A percentile compares a stretch with the other conserved stretches of the same genome.
phyloP scores from a whole-genome alignment of 768 basidiomycete genomes.

The Auriculariales sp. region DNA sequence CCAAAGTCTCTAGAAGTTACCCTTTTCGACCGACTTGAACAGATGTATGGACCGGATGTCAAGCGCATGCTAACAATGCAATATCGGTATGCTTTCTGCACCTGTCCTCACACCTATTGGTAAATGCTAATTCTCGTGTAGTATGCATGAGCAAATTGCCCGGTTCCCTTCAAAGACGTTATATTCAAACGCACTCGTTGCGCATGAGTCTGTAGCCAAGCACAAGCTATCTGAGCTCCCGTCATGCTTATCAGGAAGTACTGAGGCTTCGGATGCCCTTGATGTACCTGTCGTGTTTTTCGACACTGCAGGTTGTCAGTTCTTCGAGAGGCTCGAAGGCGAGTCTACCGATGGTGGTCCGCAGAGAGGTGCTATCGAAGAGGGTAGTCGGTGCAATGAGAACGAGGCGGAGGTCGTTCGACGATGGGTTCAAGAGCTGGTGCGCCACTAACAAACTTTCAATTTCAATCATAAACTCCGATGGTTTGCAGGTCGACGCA shows the following conservation, averaged over 20 bases:
- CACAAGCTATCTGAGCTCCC: conserved; percentile 64
- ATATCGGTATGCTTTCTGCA: conserved; percentile 49
- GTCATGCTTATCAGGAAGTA: conserved; percentile 36
- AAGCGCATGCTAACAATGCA: conserved; percentile 83
- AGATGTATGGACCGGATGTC: conserved; percentile 69
- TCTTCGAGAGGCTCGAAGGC: conserved; percentile 54
- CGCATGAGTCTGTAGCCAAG: conserved; percentile 53
- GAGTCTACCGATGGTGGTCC: conserved; percentile 34
- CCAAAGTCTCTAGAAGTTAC: conserved; percentile 75
- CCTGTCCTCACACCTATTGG: not conserved
- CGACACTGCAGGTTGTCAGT: conserved; percentile 90
- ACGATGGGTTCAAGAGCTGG: conserved; percentile 69
- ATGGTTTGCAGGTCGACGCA: conserved; percentile 30
- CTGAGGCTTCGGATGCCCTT: conserved; percentile 60
- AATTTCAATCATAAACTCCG: no score
- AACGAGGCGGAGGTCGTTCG: conserved; percentile 84
- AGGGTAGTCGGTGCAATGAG: conserved; percentile 86
- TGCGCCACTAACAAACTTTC: conserved; percentile 20
- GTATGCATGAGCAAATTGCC: conserved; percentile 82
- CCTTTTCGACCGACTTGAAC: conserved; percentile 82
- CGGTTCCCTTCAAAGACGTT: conserved; percentile 73
- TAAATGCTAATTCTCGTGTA: no score
- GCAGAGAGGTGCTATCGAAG: conserved; percentile 34
- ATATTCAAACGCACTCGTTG: conserved; percentile 55
- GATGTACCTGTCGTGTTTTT: conserved; percentile 78